These are phyloP conservation scores for Linnemannia elongata DNA, from an alignment of 192 early-diverging fungal species.

Conservation along the genomic window DNA sequence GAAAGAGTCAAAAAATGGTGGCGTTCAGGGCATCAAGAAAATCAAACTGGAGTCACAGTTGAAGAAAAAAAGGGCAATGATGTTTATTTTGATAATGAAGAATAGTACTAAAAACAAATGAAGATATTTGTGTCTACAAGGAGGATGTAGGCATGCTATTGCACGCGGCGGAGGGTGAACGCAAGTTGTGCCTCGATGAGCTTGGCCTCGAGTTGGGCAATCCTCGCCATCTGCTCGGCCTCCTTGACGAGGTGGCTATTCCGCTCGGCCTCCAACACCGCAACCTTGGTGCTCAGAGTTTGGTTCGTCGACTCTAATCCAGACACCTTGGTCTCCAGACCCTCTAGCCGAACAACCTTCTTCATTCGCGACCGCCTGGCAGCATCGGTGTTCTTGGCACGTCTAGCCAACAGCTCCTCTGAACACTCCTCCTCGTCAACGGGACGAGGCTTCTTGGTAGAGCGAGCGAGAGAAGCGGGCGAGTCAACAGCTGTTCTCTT, in stretches of 20 bases:
- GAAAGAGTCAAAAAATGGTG: constrained; percentile 1
- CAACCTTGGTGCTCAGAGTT: constrained; percentile 66
- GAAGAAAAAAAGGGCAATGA: background rate
- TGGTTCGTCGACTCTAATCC: constrained; percentile 68
- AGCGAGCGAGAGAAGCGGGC: background rate
- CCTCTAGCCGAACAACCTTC: constrained; percentile 64
- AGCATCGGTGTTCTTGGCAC: constrained; percentile 73
- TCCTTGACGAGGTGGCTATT: constrained; percentile 53
- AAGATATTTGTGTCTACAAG: background rate
- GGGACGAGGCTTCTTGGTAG: constrained; percentile 17
- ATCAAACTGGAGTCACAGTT: background rate
- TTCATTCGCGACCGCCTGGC: constrained; percentile 71
- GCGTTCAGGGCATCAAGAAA: background rate
- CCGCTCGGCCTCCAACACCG: constrained; percentile 64
- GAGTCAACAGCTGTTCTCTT: background rate
- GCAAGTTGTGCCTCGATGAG: constrained; percentile 54
- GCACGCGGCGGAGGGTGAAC: constrained; percentile 16
- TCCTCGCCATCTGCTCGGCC: constrained; percentile 48
- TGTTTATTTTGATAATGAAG: background rate
- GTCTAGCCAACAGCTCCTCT: constrained; percentile 40
- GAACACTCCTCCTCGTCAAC: constrained; percentile 23
- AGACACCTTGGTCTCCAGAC: constrained; percentile 65
- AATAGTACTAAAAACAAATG: background rate
- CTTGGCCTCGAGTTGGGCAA: constrained; percentile 57
- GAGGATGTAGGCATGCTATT: background rate